Conservation (phyloP, 2,329 filamentous ascomycete genomes). For the Blastomyces emzantsi region DNA sequence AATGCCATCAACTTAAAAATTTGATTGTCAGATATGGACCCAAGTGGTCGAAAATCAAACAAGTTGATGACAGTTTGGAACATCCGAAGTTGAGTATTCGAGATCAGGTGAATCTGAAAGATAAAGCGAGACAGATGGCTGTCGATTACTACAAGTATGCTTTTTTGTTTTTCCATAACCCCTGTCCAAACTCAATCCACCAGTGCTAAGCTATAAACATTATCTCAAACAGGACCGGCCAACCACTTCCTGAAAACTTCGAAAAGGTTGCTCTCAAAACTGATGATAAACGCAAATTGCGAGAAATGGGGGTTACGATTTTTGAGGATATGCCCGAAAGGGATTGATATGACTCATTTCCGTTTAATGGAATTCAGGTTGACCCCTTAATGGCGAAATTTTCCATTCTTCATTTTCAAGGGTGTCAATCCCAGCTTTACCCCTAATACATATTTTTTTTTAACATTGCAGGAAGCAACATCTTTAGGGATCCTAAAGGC, state of each 20-base stretch:
- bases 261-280: slow-evolving; percentile 33
- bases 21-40: slow-evolving; percentile 41
- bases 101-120: slow-evolving; percentile 47
- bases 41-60: slow-evolving; percentile 41
- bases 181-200: not conserved
- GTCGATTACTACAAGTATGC: slow-evolving; percentile 38
- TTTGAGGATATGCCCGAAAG: not conserved
- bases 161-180: not conserved
- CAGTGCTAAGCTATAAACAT: not conserved
- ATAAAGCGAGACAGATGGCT: slow-evolving; percentile 48
- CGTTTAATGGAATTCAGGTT: not conserved
- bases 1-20: slow-evolving; percentile 39
- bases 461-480: not conserved
- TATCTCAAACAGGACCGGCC: slow-evolving; percentile 21
- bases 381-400: not conserved
- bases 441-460: not conserved
- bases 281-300: slow-evolving; percentile 8
- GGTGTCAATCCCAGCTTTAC: not conserved
- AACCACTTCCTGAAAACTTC: slow-evolving; percentile 37
- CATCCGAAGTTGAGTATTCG: slow-evolving; percentile 31
- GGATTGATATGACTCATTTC: not conserved
- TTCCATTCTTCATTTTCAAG: not conserved
- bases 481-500: not conserved
- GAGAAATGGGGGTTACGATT: slow-evolving; percentile 9
- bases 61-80: slow-evolving; percentile 23